These are phyloP conservation scores for Monotropa hypopitys DNA, from an alignment of 179 eudicot species.

Conservation along the genomic window DNA sequence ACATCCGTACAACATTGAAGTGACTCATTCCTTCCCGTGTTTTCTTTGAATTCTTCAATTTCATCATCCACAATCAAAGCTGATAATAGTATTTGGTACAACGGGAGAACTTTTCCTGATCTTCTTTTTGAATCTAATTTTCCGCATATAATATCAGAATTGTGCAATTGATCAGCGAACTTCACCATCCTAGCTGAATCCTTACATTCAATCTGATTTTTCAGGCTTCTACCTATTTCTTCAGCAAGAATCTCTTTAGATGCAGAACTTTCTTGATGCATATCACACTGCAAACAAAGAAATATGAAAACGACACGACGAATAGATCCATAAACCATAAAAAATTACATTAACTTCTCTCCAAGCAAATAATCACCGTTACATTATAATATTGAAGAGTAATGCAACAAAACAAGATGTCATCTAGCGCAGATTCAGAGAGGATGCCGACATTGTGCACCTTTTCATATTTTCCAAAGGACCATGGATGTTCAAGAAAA, in stretches of 20 bases:
- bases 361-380: background rate
- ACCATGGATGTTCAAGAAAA: background rate
- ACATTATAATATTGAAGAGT: background rate
- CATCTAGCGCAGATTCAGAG: background rate
- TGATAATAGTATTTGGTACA: constrained; percentile 75
- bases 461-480: background rate
- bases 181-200: constrained; percentile 27
- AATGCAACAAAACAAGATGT: background rate
- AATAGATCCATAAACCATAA: background rate
- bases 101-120: constrained; percentile 29
- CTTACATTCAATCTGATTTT: constrained; percentile 22
- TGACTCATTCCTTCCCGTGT: constrained; percentile 18
- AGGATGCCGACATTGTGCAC: background rate
- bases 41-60: constrained; percentile 56
- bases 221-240: constrained; percentile 21
- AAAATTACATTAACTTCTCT: background rate
- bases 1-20: constrained; percentile 31
- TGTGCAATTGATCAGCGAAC: constrained; percentile 29
- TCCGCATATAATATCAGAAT: constrained; percentile 26
- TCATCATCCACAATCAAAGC: constrained; percentile 84
- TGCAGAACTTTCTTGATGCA: constrained; percentile 23
- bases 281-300: constrained; percentile 34
- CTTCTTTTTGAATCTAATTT: constrained; percentile 31
- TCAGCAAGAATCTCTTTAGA: constrained; percentile 23
- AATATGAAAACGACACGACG: background rate